Conservation (phyloP, 345 rosid genomes). For the Sonneratia caseolaris region DNA sequence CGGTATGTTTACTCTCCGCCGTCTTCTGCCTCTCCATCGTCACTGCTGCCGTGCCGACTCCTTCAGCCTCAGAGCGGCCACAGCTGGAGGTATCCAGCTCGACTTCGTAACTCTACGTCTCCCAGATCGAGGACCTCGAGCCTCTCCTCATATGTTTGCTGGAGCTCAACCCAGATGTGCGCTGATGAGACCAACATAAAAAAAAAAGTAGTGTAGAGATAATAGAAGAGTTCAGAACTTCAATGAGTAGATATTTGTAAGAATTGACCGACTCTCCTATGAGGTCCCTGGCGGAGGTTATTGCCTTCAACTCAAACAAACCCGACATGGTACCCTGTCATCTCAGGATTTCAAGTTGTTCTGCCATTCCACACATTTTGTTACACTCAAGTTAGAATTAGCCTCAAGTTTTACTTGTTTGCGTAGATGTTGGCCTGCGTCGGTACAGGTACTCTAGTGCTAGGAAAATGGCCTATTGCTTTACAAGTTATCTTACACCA, state of each 20-base stretch:
- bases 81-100: no score
- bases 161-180: neutral
- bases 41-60: no score
- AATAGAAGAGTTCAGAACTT: slow-evolving; percentile 45
- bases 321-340: slow-evolving; percentile 23
- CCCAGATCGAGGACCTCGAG: no score
- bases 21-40: neutral
- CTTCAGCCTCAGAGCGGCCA: no score
- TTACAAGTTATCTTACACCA: neutral
- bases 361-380: neutral
- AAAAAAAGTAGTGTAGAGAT: no score
- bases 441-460: no score
- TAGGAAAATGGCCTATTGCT: no score
- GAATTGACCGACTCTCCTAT: slow-evolving; percentile 40
- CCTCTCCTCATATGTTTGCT: neutral
- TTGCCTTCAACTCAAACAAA: slow-evolving; percentile 38
- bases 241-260: slow-evolving; percentile 38
- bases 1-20: neutral
- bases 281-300: slow-evolving; percentile 43
- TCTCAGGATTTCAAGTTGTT: neutral
- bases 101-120: no score
- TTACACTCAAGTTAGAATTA: no score
- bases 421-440: no score
- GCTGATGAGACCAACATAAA: no score
- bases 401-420: no score